These are phyloP conservation scores for Saccharomyces hybrid DNA, from an alignment of 1,139 yeast species.

Conservation along the genomic window DNA sequence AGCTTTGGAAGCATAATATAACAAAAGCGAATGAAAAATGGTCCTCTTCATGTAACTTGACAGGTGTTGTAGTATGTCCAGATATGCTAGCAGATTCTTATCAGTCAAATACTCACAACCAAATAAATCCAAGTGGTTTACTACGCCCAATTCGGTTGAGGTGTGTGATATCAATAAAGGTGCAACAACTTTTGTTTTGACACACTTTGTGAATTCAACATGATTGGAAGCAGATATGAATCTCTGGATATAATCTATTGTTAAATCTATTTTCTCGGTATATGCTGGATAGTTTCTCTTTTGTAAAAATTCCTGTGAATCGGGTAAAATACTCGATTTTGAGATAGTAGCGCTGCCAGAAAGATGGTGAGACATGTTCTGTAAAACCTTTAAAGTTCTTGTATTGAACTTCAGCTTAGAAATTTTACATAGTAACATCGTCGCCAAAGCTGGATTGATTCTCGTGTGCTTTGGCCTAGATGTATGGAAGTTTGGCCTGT, in stretches of 20 bases:
- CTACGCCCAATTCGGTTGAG: constrained; percentile 15
- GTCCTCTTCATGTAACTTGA: constrained; percentile 20
- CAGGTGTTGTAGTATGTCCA: constrained; percentile 20
- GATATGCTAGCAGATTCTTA: constrained; percentile 15
- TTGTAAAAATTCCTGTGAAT: constrained; percentile 14
- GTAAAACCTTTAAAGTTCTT: constrained; percentile 13
- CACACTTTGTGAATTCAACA: constrained; percentile 17
- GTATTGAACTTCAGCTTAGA: constrained; percentile 21
- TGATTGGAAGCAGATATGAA: constrained; percentile 29
- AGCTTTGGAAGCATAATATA: constrained; percentile 24
- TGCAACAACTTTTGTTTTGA: constrained; percentile 15
- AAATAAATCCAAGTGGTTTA: constrained; percentile 23
- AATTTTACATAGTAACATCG: constrained; percentile 13
- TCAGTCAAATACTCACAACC: constrained; percentile 23
- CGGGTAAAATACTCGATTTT: constrained; percentile 13
- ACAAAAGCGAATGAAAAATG: constrained; percentile 20
- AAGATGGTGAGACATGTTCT: constrained; percentile 15
- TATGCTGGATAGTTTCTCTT: constrained; percentile 12
- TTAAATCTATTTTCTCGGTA: constrained; percentile 20
- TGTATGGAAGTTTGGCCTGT: constrained; percentile 23
- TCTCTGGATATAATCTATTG: constrained; percentile 22
- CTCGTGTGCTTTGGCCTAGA: constrained; percentile 17
- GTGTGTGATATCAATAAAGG: constrained; percentile 20
- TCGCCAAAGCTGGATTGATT: constrained; percentile 16
- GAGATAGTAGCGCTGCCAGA: constrained; percentile 14